Conservation (phyloP, 2,329 filamentous ascomycete species). For the Xylaria sp. region DNA sequence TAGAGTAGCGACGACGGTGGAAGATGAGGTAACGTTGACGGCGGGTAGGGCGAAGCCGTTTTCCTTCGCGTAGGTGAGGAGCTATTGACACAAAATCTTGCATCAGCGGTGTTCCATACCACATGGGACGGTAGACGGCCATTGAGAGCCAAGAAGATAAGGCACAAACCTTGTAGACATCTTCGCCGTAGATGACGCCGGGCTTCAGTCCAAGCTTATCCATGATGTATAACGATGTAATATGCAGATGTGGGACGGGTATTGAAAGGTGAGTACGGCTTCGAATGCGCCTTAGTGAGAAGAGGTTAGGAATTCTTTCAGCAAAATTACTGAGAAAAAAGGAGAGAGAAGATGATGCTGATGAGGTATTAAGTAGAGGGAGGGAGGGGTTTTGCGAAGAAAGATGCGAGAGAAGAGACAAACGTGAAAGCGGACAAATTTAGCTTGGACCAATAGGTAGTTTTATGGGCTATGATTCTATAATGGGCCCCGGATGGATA, state of each 20-base stretch:
- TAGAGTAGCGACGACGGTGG: slow-evolving; percentile 84
- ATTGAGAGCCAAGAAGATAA: slow-evolving; percentile 10
- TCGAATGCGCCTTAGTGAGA: slow-evolving; percentile 13
- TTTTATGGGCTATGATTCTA: slow-evolving; percentile 19
- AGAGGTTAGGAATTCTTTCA: not conserved
- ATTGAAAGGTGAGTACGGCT: slow-evolving; percentile 9
- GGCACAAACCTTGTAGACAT: slow-evolving; percentile 40
- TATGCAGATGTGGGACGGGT: slow-evolving; percentile 8
- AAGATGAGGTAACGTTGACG: slow-evolving; percentile 94
- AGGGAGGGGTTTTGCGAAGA: slow-evolving; percentile 23
- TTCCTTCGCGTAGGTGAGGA: slow-evolving; percentile 56
- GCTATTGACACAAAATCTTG: slow-evolving; percentile 21
- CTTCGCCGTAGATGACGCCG: slow-evolving; percentile 47
- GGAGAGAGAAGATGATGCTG: slow-evolving; percentile 8
- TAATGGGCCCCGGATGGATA: slow-evolving; percentile 6
- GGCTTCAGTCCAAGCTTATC: slow-evolving; percentile 43
- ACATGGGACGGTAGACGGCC: not conserved
- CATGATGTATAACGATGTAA: slow-evolving; percentile 29
- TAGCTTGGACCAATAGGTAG: slow-evolving; percentile 13
- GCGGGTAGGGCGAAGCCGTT: slow-evolving; percentile 89
- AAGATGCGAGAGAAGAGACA: slow-evolving; percentile 16
- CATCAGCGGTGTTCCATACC: slow-evolving; percentile 15
- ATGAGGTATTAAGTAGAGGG: slow-evolving; percentile 36
- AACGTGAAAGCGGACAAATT: slow-evolving; percentile 20
- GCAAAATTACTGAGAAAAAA: slow-evolving; percentile 2